Base-by-base conservation (phyloP, 345 rosid species). In the Sisymbrium altissimum region DNA sequence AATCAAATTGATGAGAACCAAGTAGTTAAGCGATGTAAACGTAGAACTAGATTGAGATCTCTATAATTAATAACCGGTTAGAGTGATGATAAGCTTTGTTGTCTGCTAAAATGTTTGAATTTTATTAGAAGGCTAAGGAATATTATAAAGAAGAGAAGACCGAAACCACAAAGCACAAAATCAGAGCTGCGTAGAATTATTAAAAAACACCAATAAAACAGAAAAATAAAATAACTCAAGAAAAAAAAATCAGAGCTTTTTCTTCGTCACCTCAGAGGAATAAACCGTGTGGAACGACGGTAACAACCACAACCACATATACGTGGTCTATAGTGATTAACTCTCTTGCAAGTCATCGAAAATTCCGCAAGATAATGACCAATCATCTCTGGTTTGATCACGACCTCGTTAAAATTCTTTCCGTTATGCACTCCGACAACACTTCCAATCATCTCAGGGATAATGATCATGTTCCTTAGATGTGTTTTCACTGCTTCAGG, bases 321-420 rank as follows among this genome's bases (percentile, higher is more conserved):
- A 15, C 72, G 13, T 29, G 91, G 96, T 55, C 85, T 81, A 33
- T 83, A 75, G 15, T 90, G 96, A 84, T 83, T 83, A 35, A 88
- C 88, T 29, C 84, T 87, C 84, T 84, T 84, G 71, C 83, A 84
- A 1, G 82, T 69, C 72, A 86, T 80, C 3, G 87, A 84, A 75
- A 84, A 86, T 6, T 86, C 90, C 1, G 86, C 90, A 39, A 82
- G 79, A 64, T 86, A 86, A 68, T 86, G 87, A 65, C 87, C 79
- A 44, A 89, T 89, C 95, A 89, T 89, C 63, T 89, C 87, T 0
- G 90, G 92, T 71, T 85, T 89, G 80, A 89, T 85, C 78, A 87
- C 84, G 4, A 89, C 79, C 69, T 89, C 92, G 23, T 87, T 84
- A 79, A 87, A 89, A 13, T 81, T 83, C 80, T 84, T 89, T 6